A percentile compares a stretch with the other conserved stretches of the same genome.
phyloP scores from a whole-genome alignment of 140 eudicot genomes.

The Ambrosia hybrid region DNA sequence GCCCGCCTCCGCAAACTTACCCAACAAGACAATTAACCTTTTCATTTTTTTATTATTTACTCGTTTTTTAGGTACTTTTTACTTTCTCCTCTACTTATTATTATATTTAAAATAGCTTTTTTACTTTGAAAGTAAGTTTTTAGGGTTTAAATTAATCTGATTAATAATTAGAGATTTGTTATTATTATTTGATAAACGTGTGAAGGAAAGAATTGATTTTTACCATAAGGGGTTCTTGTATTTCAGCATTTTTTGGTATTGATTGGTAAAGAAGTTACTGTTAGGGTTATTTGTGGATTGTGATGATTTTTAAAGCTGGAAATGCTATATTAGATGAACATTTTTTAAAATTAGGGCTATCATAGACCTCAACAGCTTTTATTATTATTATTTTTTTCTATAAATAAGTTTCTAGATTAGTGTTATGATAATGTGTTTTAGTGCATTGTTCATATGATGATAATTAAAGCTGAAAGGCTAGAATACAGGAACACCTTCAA shows the following conservation, averaged over 20 bases:
- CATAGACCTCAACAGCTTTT: too few species aligned
- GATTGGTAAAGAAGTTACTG: not conserved
- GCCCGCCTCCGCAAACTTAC: constrained; percentile 59
- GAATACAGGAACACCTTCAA: too few species aligned
- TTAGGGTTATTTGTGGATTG: not conserved
- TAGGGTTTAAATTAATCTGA: not conserved
- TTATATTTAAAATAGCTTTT: not conserved
- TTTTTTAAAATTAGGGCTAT: too few species aligned
- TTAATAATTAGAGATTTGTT: not conserved
- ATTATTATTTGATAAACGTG: constrained; percentile 8
- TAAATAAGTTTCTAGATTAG: too few species aligned
- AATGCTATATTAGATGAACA: too few species aligned
- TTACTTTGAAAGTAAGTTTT: not conserved
- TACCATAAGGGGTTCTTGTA: too few species aligned
- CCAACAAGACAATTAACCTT: constrained; percentile 69
- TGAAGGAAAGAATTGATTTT: not conserved
- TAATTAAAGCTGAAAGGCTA: too few species aligned
- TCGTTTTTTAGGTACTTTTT: constrained; percentile 11
- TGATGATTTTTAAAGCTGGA: too few species aligned
- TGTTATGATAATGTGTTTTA: too few species aligned
- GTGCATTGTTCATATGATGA: too few species aligned
- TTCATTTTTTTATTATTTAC: too few species aligned
- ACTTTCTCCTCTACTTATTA: not conserved
- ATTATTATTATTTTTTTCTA: too few species aligned
- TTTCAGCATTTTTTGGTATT: not conserved